Evolutionary conservation across 441 rosid genomes (phyloP), one percentile per base, ranked within the genome.

Genomic region (Gossypium aridum): DNA sequence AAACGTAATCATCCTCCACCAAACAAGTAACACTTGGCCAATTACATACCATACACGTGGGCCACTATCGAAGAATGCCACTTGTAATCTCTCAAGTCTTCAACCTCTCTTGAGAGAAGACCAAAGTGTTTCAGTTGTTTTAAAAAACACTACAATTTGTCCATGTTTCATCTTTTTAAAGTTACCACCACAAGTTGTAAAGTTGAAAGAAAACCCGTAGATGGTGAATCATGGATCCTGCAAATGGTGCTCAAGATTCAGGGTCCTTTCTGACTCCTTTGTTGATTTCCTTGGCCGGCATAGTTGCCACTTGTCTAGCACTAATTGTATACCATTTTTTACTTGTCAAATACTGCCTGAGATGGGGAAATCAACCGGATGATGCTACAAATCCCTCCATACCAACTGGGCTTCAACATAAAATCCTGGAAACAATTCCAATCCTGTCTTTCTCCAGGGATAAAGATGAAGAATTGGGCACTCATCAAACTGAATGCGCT

Each of bases 341-440:
- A 20, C n/a, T 84, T 0, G 79, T 80, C 34, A 82, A 51, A 62
- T 85, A 57, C 70, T 86, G 84, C 71, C 3, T 78, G 64, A 28
- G 75, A 14, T 56, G 66, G 12, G 25, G 75, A 45, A 55, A 6
- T 6, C 25, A 34, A 37, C 28, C 25, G 5, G 22, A 28, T 10
- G 39, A 53, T 6, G 51, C 22, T 1, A 2, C 7, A 67, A 0
- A 72, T 55, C 28, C 6, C 16, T 47, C 74, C 28, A 55, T 51
- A 23, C 34, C 72, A 6, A 16, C 7, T 7, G 91, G 91, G 13
- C 80, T 87, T 5, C 84, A 86, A 53, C 76, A 72, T 51, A 66
- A 79, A 67, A 73, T 84, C 57, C 85, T 89, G 9, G 57, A 76
- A 3, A 71, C 80, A 34, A 87, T 89, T 72, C 91, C 93, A 8